Base-by-base conservation (phyloP, 169 alveolate genomes). In the Cyclospora cayetanensis region DNA sequence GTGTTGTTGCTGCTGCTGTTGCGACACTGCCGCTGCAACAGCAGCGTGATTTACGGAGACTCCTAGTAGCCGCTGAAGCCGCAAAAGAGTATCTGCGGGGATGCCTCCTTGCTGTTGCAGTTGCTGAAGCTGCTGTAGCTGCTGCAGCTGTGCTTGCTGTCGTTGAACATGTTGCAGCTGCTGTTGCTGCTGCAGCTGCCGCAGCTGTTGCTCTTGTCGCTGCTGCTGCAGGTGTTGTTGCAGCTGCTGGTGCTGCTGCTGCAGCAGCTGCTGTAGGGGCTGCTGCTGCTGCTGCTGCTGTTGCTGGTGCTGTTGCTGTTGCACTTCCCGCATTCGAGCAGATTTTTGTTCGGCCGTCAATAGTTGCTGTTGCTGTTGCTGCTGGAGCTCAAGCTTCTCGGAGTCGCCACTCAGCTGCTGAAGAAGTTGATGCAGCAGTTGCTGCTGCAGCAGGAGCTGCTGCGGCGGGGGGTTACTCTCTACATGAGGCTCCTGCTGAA, bases 361-460 rank as follows among this genome's bases (percentile, higher is more conserved):
- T 2, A 37, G 83, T 35, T 70, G 83, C n/a, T n/a, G n/a, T 55
- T 70, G 83, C 83, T 70, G 83, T n/a, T n/a, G n/a, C n/a, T n/a
- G n/a, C n/a, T n/a, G n/a, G n/a, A n/a, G n/a, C n/a, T n/a, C n/a
- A n/a, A n/a, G n/a, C n/a, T n/a, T n/a, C n/a, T n/a, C n/a, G n/a
- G n/a, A n/a, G 41, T 70, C 83, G 27, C 35, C 83, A 4, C 37
- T 37, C 35, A 70, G 83, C 83, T 70, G 83, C 83, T 37, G 83
- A 50, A 70, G 60, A 22, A 70, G 87, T 43, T 77, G 87, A 65
- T 66, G 79, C 87, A 77, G 87, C 87, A 42, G 68, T 68, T 42
- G 87, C 87, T 77, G 87, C 70, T 43, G 87, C 87, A 77, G n/a
- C n/a, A n/a, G n/a, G n/a, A n/a, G 87, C 7, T 77, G 87, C 50